These are phyloP conservation scores for Yamadazyma friedrichii DNA, from an alignment of 1,139 yeast genomes.

Conservation along the genomic window DNA sequence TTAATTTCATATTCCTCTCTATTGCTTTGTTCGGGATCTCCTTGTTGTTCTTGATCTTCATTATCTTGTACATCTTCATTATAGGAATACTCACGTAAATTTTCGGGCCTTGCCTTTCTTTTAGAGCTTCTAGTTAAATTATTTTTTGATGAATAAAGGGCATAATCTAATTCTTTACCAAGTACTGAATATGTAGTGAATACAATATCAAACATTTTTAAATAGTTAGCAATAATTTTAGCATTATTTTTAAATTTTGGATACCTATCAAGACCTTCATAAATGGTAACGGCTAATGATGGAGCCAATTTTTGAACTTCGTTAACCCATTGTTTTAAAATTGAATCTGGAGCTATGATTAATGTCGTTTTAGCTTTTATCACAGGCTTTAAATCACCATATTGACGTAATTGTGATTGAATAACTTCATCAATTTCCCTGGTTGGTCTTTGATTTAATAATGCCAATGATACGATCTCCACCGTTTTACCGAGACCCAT, in stretches of 20 bases:
- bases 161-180: conserved; percentile 77
- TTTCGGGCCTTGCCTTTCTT: conserved; percentile 16
- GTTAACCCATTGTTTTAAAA: conserved; percentile 78
- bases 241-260: conserved; percentile 45
- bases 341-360: conserved; percentile 82
- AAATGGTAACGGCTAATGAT: conserved; percentile 55
- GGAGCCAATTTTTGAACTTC: conserved; percentile 66
- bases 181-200: conserved; percentile 73
- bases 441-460: conserved; percentile 54
- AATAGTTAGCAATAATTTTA: conserved; percentile 42
- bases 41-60: background rate
- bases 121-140: conserved; percentile 49
- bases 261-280: conserved; percentile 58
- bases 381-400: conserved; percentile 43
- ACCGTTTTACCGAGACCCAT: conserved; percentile 97
- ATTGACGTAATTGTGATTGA: conserved; percentile 32
- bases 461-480: conserved; percentile 67
- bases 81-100: conserved; percentile 6
- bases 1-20: background rate
- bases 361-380: conserved; percentile 66
- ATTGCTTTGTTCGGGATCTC: background rate
- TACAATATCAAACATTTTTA: conserved; percentile 70
- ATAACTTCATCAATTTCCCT: conserved; percentile 43
- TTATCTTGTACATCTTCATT: background rate
- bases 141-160: conserved; percentile 62